phyloP scores from a whole-genome alignment of 257 asterid genomes.

The Catharanthus roseus region DNA sequence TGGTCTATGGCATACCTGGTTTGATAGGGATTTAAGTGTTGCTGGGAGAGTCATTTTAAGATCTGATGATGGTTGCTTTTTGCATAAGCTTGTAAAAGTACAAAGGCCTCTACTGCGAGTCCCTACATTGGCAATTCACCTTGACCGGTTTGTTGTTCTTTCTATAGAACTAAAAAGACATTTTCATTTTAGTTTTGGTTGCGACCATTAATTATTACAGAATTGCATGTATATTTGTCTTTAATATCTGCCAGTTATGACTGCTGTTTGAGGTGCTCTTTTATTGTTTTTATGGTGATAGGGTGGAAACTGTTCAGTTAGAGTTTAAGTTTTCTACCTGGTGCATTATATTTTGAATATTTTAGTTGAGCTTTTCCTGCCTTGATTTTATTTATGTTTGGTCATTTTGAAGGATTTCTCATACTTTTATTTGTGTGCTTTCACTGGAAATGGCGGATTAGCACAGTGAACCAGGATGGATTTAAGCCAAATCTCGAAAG shows the following conservation, averaged over 20 bases:
- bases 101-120: slow-evolving; percentile 85
- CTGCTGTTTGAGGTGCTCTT: too few relatives aligned
- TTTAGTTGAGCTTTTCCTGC: not conserved
- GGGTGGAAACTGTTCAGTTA: not conserved
- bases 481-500: slow-evolving; percentile 97
- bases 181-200: not conserved
- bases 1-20: slow-evolving; percentile 99
- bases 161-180: slow-evolving; percentile 4
- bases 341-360: not conserved
- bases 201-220: not conserved
- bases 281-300: not conserved
- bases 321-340: not conserved
- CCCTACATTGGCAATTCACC: slow-evolving; percentile 97
- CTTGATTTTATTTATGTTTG: not conserved
- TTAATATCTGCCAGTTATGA: not conserved
- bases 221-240: not conserved
- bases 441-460: slow-evolving; percentile 36
- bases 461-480: slow-evolving; percentile 93
- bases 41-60: slow-evolving; percentile 94
- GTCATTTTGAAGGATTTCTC: slow-evolving; percentile 1
- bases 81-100: slow-evolving; percentile 87
- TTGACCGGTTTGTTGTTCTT: slow-evolving; percentile 54
- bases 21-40: slow-evolving; percentile 88
- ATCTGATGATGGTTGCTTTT: slow-evolving; percentile 72
- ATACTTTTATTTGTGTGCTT: slow-evolving; percentile 6